Conservation (phyloP, 2,329 filamentous ascomycete genomes). For the Talaromyces sp. region DNA sequence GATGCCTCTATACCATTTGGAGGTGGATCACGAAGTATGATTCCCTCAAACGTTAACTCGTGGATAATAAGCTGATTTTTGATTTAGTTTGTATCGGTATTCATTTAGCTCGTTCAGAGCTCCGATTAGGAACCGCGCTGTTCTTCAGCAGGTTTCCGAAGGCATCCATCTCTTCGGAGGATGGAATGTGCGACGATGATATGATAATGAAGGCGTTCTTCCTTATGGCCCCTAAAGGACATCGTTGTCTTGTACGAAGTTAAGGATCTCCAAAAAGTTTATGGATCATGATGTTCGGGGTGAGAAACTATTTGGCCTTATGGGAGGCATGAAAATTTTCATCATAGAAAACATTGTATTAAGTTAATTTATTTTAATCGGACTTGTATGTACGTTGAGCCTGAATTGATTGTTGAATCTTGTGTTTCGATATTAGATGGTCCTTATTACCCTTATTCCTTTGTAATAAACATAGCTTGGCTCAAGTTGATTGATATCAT, state of each 20-base stretch:
- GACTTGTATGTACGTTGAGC: too few species aligned
- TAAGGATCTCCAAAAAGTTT: slow-evolving; percentile 2
- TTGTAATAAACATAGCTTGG: too few species aligned
- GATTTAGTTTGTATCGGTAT: slow-evolving; percentile 63
- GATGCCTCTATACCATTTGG: slow-evolving; percentile 70
- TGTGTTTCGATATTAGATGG: too few species aligned
- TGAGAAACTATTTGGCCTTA: too few species aligned
- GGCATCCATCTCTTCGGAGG: slow-evolving; percentile 21
- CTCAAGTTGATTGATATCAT: too few species aligned
- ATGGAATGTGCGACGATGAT: slow-evolving; percentile 37
- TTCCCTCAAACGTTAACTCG: neutral
- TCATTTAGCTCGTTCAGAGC: slow-evolving; percentile 65
- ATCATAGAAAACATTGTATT: too few species aligned
- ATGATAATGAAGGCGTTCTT: slow-evolving; percentile 51
- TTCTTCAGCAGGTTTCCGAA: slow-evolving; percentile 51
- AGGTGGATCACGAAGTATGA: slow-evolving; percentile 61
- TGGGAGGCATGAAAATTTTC: too few species aligned
- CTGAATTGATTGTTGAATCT: too few species aligned
- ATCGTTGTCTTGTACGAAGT: slow-evolving; percentile 44
- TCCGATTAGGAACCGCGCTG: slow-evolving; percentile 54
- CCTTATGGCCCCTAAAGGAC: slow-evolving; percentile 46
- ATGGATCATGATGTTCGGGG: too few species aligned
- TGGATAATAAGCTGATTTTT: neutral
- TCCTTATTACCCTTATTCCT: too few species aligned
- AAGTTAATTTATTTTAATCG: too few species aligned